Conservation (phyloP, 2,329 filamentous ascomycete genomes). For the Myriosclerotinia scirpicola region DNA sequence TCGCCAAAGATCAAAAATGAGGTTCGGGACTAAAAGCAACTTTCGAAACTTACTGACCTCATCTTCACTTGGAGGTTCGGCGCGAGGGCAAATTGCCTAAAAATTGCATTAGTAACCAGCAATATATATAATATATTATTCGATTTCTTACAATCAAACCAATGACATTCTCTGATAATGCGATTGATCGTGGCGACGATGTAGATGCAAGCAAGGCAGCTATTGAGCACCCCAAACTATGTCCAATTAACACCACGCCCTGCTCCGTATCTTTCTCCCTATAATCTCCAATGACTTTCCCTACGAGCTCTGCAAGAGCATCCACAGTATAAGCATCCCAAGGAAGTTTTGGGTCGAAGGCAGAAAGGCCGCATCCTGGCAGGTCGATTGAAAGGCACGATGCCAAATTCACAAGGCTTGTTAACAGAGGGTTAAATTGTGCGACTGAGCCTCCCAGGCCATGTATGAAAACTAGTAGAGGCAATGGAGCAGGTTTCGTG, state of each 20-base stretch:
- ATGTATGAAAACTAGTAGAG: conserved; percentile 87
- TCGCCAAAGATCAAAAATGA: conserved; percentile 74
- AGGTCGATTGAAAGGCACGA: conserved; percentile 87
- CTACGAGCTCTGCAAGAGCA: conserved; percentile 72
- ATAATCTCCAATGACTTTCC: conserved; percentile 70
- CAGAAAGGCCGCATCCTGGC: conserved; percentile 82
- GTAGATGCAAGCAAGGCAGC: conserved; percentile 65
- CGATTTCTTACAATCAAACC: conserved; percentile 61
- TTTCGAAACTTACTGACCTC: conserved; percentile 53
- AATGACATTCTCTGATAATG: conserved; percentile 63
- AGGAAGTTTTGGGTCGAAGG: conserved; percentile 61
- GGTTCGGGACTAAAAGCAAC: conserved; percentile 67
- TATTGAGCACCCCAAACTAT: conserved; percentile 86
- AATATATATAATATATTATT: background rate
- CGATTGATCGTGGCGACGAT: conserved; percentile 51
- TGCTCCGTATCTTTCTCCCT: conserved; percentile 65
- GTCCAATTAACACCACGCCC: conserved; percentile 76
- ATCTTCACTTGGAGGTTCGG: conserved; percentile 59
- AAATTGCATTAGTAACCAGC: background rate
- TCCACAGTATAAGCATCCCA: conserved; percentile 81
- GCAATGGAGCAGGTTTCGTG: conserved; percentile 68
- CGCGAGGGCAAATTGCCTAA: conserved; percentile 69
- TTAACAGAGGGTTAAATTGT: conserved; percentile 81
- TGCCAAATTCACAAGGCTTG: conserved; percentile 77
- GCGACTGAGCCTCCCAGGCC: conserved; percentile 89